These are phyloP conservation scores for Lipomyces yamanashiensis DNA, from an alignment of 805 yeast species.

Conservation along the genomic window DNA sequence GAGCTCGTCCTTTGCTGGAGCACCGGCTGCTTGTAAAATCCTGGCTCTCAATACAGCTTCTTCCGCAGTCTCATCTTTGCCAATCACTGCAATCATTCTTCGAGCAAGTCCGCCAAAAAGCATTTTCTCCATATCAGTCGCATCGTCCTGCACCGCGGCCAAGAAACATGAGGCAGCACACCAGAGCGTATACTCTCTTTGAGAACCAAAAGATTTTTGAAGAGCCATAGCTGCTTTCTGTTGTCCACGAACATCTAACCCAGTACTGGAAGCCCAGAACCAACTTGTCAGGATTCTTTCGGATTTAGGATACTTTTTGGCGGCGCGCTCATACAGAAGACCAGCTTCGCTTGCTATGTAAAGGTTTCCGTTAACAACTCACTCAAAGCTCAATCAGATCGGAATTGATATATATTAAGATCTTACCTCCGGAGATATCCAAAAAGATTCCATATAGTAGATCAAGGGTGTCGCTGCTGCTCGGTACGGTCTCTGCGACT, in stretches of 20 bases:
- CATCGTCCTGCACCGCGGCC: constrained; percentile 42
- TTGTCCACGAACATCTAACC: constrained; percentile 35
- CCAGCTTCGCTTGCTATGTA: constrained; percentile 28
- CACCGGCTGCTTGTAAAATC: constrained; percentile 46
- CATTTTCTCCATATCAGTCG: constrained; percentile 52
- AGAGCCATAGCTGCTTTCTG: constrained; percentile 37
- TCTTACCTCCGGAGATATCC: constrained; percentile 30
- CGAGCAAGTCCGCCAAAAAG: constrained; percentile 66
- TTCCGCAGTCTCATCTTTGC: constrained; percentile 63
- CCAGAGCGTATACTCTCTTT: constrained; percentile 28
- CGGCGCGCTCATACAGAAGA: constrained; percentile 29
- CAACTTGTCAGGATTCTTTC: constrained; percentile 23
- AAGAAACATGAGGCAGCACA: constrained; percentile 26
- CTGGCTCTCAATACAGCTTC: constrained; percentile 65
- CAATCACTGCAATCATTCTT: constrained; percentile 57
- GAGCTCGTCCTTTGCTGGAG: constrained; percentile 45
- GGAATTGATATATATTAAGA: background rate
- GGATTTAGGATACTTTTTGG: constrained; percentile 31
- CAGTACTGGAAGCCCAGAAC: constrained; percentile 35
- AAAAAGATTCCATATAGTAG: constrained; percentile 29
- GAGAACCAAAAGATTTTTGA: constrained; percentile 23
- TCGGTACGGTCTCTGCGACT: constrained; percentile 24
- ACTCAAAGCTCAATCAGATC: background rate
- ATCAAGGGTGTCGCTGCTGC: constrained; percentile 23
- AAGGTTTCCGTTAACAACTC: background rate